Evolutionary conservation across 2,329 filamentous ascomycete species (phyloP), one percentile per base, ranked within the genome.

Genomic region (Basipetospora chlamydospora): DNA sequence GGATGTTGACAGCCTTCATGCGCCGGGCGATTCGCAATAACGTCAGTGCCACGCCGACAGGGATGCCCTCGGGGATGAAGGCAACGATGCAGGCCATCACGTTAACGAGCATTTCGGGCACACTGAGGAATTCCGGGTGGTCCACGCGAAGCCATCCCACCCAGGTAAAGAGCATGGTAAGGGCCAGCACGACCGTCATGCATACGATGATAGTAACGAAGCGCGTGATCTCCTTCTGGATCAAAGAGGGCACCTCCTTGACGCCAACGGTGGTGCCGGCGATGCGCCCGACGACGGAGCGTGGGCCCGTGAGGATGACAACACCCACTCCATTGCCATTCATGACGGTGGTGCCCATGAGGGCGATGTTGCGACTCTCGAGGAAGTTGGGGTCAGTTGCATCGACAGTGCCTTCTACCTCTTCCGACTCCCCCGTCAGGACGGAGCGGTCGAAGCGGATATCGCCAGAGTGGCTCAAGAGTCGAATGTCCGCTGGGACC

Each of bases 301-400:
- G 62, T 49, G 84, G 77, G 7, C 80, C 80, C 1, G 76, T 86
- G 1, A 74, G 72, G 9, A 87, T 73, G 2, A 83, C 77, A 8
- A 86, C 56, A 13, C 77, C 80, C 11, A 67, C 60, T 35, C 71
- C 76, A 16, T 62, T 74, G 3, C 81, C 81, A 6, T 74, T 75
- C 4, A 80, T 73, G 45, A 80, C 85, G 47, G 86, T 79, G 1
- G 81, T 85, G n/a, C 82, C 80, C 49, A 85, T 80, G 8, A 87
- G 64, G 16, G 80, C 80, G 37, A 87, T 82, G 46, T 75, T 80
- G 36, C 72, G 70, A 3, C 80, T 86, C 50, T 87, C 81, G 21
- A 87, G 70, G 47, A 82, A 30, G 28, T 30, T 30, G 15, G 13
- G n/a, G 17, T 84, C 52, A 85, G 74, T 78, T 0, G 66, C 70